Evolutionary conservation across 2,329 filamentous ascomycete species (phyloP).

Genomic region (Fusarium albidum): DNA sequence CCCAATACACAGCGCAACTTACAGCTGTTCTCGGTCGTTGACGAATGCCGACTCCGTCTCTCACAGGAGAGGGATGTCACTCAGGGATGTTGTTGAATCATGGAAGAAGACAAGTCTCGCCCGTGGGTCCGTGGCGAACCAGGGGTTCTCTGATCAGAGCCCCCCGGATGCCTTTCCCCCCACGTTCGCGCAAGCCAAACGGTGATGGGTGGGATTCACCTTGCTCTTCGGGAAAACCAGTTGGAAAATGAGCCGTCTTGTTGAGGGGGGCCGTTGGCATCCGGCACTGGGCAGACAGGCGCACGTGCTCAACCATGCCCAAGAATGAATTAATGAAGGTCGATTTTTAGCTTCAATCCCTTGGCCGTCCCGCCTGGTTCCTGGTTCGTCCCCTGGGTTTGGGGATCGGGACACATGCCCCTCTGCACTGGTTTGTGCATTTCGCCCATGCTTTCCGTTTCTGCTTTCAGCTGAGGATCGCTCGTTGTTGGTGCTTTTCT

Average conservation of each 20-base stretch:
- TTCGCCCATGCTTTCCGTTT: slow-evolving; percentile 14
- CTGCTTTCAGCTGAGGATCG: slow-evolving; percentile 16
- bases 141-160: slow-evolving; percentile 32
- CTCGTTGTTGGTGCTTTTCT: not conserved
- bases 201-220: slow-evolving; percentile 40
- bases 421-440: slow-evolving; percentile 31
- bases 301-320: slow-evolving; percentile 38
- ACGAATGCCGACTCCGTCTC: slow-evolving; percentile 6
- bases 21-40: slow-evolving; percentile 8
- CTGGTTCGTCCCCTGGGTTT: slow-evolving; percentile 11
- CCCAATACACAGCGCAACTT: slow-evolving; percentile 10
- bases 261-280: slow-evolving; percentile 13
- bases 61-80: slow-evolving; percentile 7
- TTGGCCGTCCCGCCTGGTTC: too few species aligned
- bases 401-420: slow-evolving; percentile 37
- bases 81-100: slow-evolving; percentile 35
- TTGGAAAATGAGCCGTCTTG: slow-evolving; percentile 15
- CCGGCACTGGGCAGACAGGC: slow-evolving; percentile 21
- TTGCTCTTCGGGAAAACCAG: slow-evolving; percentile 19
- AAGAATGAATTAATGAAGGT: slow-evolving; percentile 30
- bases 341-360: slow-evolving; percentile 18
- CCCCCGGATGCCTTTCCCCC: slow-evolving; percentile 29
- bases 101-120: slow-evolving; percentile 22
- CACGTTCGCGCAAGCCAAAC: slow-evolving; percentile 39
- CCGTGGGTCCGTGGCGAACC: slow-evolving; percentile 24